These are phyloP conservation scores for Saccharomycopsis oosterbeekiorum DNA, from an alignment of 805 yeast genomes.

Conservation along the genomic window DNA sequence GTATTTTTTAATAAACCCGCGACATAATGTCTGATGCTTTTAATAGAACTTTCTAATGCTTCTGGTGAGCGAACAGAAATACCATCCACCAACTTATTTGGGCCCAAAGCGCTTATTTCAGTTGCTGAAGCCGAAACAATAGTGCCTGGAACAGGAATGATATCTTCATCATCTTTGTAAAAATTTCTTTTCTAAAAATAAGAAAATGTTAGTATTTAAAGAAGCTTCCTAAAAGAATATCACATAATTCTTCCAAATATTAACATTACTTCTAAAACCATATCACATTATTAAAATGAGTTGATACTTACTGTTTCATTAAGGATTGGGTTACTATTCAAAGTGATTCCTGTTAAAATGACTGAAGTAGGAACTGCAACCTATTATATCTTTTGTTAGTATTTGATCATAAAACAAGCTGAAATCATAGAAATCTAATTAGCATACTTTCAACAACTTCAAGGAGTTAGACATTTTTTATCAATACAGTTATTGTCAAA, in stretches of 20 bases:
- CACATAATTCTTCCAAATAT: not conserved
- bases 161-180: constrained; percentile 39
- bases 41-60: constrained; percentile 39
- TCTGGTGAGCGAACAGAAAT: constrained; percentile 44
- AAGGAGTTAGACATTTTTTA: not conserved
- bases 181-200: constrained; percentile 29
- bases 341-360: not conserved
- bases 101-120: constrained; percentile 36
- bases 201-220: not conserved
- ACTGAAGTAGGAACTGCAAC: not conserved
- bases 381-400: not conserved
- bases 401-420: not conserved
- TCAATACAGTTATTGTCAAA: not conserved
- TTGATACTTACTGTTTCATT: constrained; percentile 7
- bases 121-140: constrained; percentile 33
- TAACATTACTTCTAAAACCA: not conserved
- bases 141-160: constrained; percentile 43
- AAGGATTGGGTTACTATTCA: not conserved
- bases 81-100: constrained; percentile 43
- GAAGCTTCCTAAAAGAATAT: not conserved
- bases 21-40: constrained; percentile 36
- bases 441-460: not conserved
- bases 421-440: not conserved
- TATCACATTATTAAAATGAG: not conserved
- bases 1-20: constrained; percentile 27